A percentile compares a stretch with the other conserved stretches of the same genome.
These are phyloP conservation scores for Dendrobium chrysotoxum DNA, from an alignment of 106 monocot genomes.

Conservation along the genomic window DNA sequence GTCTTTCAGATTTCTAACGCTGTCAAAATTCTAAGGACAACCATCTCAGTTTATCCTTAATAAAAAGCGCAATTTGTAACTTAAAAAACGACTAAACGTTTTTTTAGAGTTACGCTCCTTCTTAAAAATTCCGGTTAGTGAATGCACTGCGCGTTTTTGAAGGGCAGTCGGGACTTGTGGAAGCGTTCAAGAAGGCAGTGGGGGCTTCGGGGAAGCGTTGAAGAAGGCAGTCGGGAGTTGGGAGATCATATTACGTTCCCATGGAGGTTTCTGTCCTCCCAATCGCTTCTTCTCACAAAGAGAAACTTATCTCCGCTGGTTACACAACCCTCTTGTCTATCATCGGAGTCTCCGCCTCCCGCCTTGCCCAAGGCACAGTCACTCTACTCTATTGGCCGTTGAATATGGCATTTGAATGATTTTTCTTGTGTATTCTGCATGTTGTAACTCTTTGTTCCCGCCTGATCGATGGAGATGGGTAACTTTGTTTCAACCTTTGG, in stretches of 20 bases:
- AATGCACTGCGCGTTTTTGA: too few species aligned
- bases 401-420: not conserved
- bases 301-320: slow-evolving; percentile 35
- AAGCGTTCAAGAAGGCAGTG: too few species aligned
- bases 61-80: too few species aligned
- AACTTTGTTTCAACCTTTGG: not conserved
- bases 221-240: too few species aligned
- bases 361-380: slow-evolving; percentile 31
- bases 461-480: not conserved
- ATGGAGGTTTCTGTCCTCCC: slow-evolving; percentile 38
- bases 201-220: too few species aligned
- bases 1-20: not conserved
- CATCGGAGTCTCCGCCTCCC: slow-evolving; percentile 21
- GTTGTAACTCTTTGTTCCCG: not conserved
- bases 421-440: not conserved
- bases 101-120: too few species aligned
- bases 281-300: slow-evolving; percentile 21
- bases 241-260: not conserved
- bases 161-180: too few species aligned
- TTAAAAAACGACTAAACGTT: too few species aligned
- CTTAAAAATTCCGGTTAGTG: too few species aligned
- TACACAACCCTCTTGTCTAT: slow-evolving; percentile 34
- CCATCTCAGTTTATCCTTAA: not conserved
- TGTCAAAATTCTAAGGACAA: not conserved
- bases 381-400: not conserved